phyloP scores from a whole-genome alignment of 225 moss, liverwort and hornwort genomes.

The Polytrichum formosum region DNA sequence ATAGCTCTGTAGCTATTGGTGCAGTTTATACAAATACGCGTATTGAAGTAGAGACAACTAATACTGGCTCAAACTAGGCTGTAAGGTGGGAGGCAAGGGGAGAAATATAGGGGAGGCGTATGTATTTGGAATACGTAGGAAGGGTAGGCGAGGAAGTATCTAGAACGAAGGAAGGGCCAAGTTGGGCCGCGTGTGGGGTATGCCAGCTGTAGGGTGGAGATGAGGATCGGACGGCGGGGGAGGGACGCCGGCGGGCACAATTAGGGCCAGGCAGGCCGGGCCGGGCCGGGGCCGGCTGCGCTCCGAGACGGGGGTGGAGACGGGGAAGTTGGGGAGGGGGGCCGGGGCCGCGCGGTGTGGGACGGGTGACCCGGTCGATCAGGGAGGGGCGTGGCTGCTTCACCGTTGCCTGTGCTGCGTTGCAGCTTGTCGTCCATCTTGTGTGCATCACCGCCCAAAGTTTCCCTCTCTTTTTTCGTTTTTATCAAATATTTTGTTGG shows the following conservation, averaged over 20 bases:
- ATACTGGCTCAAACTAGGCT: too few relatives aligned
- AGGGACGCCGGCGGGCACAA: slow-evolving; percentile 4
- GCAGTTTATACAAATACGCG: too few relatives aligned
- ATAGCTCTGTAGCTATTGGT: too few relatives aligned
- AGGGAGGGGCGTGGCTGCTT: background rate
- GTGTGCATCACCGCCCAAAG: background rate
- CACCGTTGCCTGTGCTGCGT: background rate
- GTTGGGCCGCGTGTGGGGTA: background rate
- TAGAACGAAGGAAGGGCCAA: too few relatives aligned
- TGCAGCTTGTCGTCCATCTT: background rate
- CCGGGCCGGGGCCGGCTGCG: background rate
- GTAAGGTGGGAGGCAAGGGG: too few relatives aligned
- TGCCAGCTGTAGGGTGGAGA: slow-evolving; percentile 5
- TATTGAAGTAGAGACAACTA: too few relatives aligned
- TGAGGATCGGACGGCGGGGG: background rate
- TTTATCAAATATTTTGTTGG: background rate
- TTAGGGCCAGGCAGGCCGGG: slow-evolving; percentile 13
- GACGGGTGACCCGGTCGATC: background rate
- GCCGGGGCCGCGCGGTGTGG: background rate
- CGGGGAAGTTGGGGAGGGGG: slow-evolving; percentile 9
- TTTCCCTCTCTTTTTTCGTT: slow-evolving; percentile 1
- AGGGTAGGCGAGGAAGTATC: too few relatives aligned
- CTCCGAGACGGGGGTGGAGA: slow-evolving; percentile 13
- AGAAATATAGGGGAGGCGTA: too few relatives aligned
- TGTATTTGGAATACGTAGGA: too few relatives aligned